A percentile compares a stretch with the other conserved stretches of the same genome.
These are phyloP conservation scores for Phytophthora sojae DNA, from an alignment of 352 stramenopile genomes.

Conservation along the genomic window DNA sequence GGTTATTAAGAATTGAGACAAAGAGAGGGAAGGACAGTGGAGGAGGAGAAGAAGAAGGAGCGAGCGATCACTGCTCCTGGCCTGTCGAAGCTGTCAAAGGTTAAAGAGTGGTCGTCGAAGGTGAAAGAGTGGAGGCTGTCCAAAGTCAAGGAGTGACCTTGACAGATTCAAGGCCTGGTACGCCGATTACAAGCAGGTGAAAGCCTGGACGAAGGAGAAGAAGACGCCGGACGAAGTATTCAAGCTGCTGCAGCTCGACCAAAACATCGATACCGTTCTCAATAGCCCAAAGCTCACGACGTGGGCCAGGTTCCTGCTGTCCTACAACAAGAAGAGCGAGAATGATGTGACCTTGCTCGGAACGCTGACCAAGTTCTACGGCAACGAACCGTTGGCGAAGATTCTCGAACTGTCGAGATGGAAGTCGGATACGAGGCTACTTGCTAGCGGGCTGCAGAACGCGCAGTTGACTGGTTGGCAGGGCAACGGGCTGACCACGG, in stretches of 20 bases:
- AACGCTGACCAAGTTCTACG: neutral
- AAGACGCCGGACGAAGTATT: slow-evolving; percentile 11
- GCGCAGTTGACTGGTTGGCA: neutral
- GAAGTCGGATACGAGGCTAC: neutral
- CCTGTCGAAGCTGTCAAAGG: neutral
- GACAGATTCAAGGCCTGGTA: slow-evolving; percentile 8
- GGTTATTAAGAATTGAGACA: neutral
- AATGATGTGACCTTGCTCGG: neutral
- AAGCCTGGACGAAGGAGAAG: slow-evolving; percentile 5
- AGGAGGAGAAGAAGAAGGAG: neutral
- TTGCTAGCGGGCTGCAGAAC: neutral
- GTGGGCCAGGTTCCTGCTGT: slow-evolving; percentile 8
- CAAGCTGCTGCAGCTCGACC: slow-evolving; percentile 9
- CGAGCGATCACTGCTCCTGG: too few species aligned
- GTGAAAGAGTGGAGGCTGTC: neutral
- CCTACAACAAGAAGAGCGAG: slow-evolving; percentile 6
- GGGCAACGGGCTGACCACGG: neutral
- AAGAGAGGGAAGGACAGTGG: too few species aligned
- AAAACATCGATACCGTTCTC: slow-evolving; percentile 1
- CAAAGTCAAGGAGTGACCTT: slow-evolving; percentile 4
- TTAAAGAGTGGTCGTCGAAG: neutral
- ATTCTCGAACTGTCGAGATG: neutral
- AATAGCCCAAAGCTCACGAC: neutral
- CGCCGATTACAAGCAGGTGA: neutral
- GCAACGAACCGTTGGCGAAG: neutral